These are phyloP conservation scores for Spongospora subterranea DNA, from an alignment of 208 protist species.

Conservation along the genomic window DNA sequence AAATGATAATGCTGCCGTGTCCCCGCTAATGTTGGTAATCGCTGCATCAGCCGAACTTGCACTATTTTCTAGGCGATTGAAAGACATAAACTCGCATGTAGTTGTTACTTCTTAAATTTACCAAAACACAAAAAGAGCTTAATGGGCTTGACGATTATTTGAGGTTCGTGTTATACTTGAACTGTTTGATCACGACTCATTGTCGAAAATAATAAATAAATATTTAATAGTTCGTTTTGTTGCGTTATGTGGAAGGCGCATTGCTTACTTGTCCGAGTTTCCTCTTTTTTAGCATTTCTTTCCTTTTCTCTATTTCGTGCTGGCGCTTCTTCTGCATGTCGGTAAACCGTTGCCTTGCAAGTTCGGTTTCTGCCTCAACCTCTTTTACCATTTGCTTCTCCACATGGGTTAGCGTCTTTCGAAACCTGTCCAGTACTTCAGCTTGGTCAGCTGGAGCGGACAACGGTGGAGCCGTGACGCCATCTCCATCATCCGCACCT, in stretches of 20 bases:
- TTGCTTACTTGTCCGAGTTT: neutral
- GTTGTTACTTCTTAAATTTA: too few relatives aligned
- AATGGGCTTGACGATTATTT: too few relatives aligned
- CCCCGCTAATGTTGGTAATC: too few relatives aligned
- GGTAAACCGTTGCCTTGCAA: neutral
- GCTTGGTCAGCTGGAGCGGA: neutral
- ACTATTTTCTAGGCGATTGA: too few relatives aligned
- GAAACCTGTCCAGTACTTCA: neutral
- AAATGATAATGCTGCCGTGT: too few relatives aligned
- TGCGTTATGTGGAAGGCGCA: neutral
- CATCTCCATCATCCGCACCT: neutral
- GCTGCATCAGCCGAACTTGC: too few relatives aligned
- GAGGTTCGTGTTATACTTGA: too few relatives aligned
- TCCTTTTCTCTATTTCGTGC: neutral
- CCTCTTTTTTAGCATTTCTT: neutral
- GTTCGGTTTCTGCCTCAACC: conserved; percentile 40
- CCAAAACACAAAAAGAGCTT: too few relatives aligned
- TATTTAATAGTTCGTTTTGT: neutral
- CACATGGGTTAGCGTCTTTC: conserved; percentile 53
- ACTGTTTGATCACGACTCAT: too few relatives aligned
- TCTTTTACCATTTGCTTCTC: conserved; percentile 54
- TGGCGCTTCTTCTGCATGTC: conserved; percentile 49
- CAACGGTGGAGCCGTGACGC: neutral
- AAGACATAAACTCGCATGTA: too few relatives aligned
- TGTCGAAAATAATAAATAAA: neutral